Evolutionary conservation across 176 grass and related monocot species (phyloP).

Genomic region (Microstegium vimineum): DNA sequence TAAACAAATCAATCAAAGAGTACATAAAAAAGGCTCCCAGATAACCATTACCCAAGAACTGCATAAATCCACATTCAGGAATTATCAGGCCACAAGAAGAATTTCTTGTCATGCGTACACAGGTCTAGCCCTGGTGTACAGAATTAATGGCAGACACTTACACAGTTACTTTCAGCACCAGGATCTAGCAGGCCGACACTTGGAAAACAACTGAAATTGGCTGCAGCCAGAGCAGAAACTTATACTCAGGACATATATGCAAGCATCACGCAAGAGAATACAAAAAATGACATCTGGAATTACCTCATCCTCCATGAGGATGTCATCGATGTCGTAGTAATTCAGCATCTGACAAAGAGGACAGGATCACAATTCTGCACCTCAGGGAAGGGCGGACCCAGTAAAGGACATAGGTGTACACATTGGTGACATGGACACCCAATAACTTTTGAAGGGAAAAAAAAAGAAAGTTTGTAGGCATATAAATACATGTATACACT

Average conservation of each 20-base stretch:
- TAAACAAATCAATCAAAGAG: not conserved
- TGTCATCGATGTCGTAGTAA: constrained; percentile 72
- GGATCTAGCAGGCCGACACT: constrained; percentile 77
- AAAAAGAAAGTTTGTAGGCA: too few relatives aligned
- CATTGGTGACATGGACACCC: too few relatives aligned
- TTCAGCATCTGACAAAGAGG: constrained; percentile 27
- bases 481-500: too few relatives aligned
- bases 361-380: not conserved
- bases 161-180: constrained; percentile 61
- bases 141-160: constrained; percentile 17
- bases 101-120: not conserved
- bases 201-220: constrained; percentile 58
- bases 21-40: not conserved
- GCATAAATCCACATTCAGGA: not conserved
- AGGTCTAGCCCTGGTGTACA: not conserved
- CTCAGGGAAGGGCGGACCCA: not conserved
- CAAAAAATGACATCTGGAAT: not conserved
- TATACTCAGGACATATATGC: not conserved
- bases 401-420: too few relatives aligned
- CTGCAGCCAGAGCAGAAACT: constrained; percentile 22
- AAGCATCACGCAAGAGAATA: not conserved
- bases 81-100: not conserved
- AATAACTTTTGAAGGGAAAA: too few relatives aligned
- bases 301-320: constrained; percentile 85
- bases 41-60: not conserved